Base-by-base conservation (phyloP, 306 rosid species). In the Cyclanthera cordifolia region DNA sequence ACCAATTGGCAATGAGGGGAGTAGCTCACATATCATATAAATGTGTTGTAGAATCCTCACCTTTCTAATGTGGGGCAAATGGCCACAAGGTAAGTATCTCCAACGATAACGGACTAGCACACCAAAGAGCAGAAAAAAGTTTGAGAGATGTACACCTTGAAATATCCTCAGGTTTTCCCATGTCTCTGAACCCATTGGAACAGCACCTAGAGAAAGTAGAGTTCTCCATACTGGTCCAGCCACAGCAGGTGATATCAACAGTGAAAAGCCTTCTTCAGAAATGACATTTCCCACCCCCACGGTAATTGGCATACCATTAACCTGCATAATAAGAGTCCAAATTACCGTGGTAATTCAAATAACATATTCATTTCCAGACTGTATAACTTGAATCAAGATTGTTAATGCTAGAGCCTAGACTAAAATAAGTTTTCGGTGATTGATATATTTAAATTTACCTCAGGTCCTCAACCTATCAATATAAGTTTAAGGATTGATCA, bases 231-330 rank as follows among this genome's bases (percentile, higher is more conserved):
- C 82, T 19, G 90, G 73, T 61, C 85, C 86, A 82, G 96, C 93
- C 46, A 95, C 88, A 8, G 83, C 83, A 65, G 98, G 95, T 55
- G 98, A 85, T 89, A 75, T 85, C 86, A 92, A 52, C 51, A 92
- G 75, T 48, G 96, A 84, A 84, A 82, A 89, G 15, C 98, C 96
- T 60, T 74, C 82, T 76, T 85, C 93, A 54, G 98, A 92, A 76
- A 92, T 77, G 75, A 92, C 39, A 75, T 79, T 92, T 76, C 98
- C 96, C 71, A 87, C 95, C 51, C 98, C 98, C 57, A 89, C 80
- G 52, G 98, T 84, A 45, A 87, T 65, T 73, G 96, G 98, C 88
- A 85, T 82, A 73, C 87, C 87, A 60, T 83, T 83, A 57, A 81
- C 95, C 98, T 89, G 88, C 76, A 75, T 61, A 56, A 68, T 55